Evolutionary conservation across 352 stramenopile species (phyloP), one percentile per base, ranked within the genome.

Genomic region (Phytophthora cajani): DNA sequence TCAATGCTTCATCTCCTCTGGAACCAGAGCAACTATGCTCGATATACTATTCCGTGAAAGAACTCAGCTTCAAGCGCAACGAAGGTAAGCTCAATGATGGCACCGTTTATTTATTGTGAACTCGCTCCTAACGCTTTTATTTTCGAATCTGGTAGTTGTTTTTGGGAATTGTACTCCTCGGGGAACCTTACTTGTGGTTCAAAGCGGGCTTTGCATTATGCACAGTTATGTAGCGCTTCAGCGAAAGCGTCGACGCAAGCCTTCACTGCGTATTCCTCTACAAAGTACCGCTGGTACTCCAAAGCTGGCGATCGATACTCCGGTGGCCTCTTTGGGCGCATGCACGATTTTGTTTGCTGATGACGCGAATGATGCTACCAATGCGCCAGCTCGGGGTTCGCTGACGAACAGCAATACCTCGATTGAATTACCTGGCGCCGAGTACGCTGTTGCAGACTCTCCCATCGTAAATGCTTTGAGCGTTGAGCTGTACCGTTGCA

Each of bases 381-480:
- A 50, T 5, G 14, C 16, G 16, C 3, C 42, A 49, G 16, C 19
- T 10, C n/a, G 42, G 19, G 42, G 8, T 11, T 50, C 23, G 42
- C 11, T 19, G n/a, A 23, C n/a, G n/a, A 53, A 32, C 19, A 53
- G 47, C 19, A 53, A 55, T 36, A 36, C 21, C 23, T 25, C 5
- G 23, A n/a, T 3, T 10, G 23, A 36, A 36, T n/a, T 36, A 36
- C 21, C 23, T 32, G 56, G 21, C 38, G n/a, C 33, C 5, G 67
- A 85, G 40, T 88, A 81, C 40, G 66, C 74, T 21, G 57, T 82
- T 9, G 78, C 73, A 16, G 80, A 88, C 32, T 85, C 80, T 2
- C 80, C 80, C 0, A 47, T 71, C 7, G 77, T 88, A 4, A 69
- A 64, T 17, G 72, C 73, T 4, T 71, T 79, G 2, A 67, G 47